Conservation (phyloP, 805 yeast genomes). For the Candida odintsovae region DNA sequence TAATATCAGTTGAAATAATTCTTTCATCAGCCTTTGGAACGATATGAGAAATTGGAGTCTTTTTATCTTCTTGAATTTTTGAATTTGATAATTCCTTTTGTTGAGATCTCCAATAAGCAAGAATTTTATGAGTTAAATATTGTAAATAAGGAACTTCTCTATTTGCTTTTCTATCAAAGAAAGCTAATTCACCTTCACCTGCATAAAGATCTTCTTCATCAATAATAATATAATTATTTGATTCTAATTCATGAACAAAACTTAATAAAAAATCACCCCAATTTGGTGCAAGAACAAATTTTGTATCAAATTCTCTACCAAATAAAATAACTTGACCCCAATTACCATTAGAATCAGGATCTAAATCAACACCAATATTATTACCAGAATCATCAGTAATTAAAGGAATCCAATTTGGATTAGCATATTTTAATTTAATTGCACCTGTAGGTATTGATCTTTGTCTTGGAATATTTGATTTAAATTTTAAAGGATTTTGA, state of each 20-base stretch:
- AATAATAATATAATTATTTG: conserved; percentile 71
- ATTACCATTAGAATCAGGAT: conserved; percentile 71
- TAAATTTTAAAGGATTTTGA: conserved; percentile 25
- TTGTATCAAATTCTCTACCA: conserved; percentile 92
- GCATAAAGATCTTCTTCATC: conserved; percentile 62
- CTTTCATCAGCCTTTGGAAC: conserved; percentile 16
- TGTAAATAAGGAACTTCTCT: conserved; percentile 39
- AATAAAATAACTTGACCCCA: conserved; percentile 91
- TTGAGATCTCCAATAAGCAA: conserved; percentile 16
- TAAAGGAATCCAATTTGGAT: conserved; percentile 87
- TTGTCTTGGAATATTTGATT: conserved; percentile 43
- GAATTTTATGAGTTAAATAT: conserved; percentile 31
- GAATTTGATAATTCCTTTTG: conserved; percentile 2
- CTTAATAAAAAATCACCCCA: conserved; percentile 85
- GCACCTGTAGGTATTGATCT: conserved; percentile 73
- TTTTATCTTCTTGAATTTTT: conserved; percentile 4
- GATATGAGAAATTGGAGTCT: conserved; percentile 7
- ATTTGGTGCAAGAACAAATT: conserved; percentile 76
- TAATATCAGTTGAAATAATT: conserved; percentile 18
- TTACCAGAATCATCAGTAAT: conserved; percentile 87
- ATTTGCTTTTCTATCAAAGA: conserved; percentile 51
- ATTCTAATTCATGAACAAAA: conserved; percentile 83
- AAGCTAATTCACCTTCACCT: conserved; percentile 71
- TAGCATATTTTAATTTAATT: conserved; percentile 75
- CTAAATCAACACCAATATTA: conserved; percentile 84